Evolutionary conservation across 139 green algal genomes (phyloP).

Genomic region (Ostreobium quekettii): DNA sequence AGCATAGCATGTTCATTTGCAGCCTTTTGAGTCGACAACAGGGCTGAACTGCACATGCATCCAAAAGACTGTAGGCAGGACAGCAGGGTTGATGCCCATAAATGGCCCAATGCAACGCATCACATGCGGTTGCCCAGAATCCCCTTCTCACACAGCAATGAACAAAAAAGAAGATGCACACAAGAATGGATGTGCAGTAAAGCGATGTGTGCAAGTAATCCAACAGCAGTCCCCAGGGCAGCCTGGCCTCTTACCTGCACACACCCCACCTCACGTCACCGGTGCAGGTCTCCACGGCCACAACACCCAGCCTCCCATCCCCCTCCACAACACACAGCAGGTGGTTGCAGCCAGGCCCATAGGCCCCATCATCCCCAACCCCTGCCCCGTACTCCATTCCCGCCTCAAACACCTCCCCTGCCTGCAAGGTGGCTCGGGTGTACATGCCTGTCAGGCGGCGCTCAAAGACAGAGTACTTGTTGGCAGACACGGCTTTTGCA

Average conservation of each 20-base stretch:
- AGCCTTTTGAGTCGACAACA: no score
- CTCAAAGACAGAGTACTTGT: conserved; percentile 53
- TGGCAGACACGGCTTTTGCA: conserved; percentile 64
- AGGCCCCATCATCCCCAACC: conserved; percentile 12
- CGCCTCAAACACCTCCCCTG: conserved; percentile 21
- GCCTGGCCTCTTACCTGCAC: conserved; percentile 35
- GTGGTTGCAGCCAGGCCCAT: background rate
- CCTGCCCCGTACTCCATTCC: background rate
- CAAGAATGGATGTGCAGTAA: no score
- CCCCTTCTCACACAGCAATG: no score
- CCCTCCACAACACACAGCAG: background rate
- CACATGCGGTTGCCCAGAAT: no score
- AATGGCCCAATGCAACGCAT: no score
- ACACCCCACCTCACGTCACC: conserved; percentile 53
- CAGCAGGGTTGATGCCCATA: no score
- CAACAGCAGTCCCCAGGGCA: no score
- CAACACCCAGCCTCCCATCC: conserved; percentile 38
- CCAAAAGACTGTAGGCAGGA: no score
- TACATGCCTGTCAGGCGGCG: conserved; percentile 71
- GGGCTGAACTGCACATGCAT: no score
- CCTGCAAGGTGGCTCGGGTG: conserved; percentile 80
- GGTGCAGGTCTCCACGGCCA: conserved; percentile 68
- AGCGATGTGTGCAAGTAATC: no score
- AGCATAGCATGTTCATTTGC: no score
- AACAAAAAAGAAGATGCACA: no score